These are phyloP conservation scores for Mycena maculata DNA, from an alignment of 768 basidiomycete species.

Conservation along the genomic window DNA sequence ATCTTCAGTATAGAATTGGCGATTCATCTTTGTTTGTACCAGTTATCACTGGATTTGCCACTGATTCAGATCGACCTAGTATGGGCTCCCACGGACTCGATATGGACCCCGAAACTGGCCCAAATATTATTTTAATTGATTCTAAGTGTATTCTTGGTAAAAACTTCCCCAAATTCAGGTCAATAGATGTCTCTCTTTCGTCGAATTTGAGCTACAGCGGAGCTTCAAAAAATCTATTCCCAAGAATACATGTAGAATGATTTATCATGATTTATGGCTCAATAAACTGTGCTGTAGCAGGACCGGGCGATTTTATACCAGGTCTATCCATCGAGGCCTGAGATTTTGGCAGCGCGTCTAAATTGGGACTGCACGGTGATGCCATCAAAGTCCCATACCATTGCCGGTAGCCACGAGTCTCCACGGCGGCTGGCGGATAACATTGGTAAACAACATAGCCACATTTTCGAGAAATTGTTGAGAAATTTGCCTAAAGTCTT, in stretches of 20 bases:
- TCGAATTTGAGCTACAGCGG: neutral
- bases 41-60: neutral
- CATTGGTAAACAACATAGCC: neutral
- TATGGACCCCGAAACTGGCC: neutral
- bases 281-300: neutral
- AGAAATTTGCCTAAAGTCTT: neutral
- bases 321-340: neutral
- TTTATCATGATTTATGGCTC: neutral
- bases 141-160: neutral
- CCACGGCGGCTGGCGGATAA: neutral
- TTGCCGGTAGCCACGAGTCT: neutral
- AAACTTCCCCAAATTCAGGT: neutral
- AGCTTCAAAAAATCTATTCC: neutral
- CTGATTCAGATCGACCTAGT: no score
- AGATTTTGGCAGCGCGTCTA: neutral
- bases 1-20: neutral
- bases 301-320: neutral
- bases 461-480: no score
- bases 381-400: neutral
- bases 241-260: slow-evolving; percentile 7
- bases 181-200: neutral
- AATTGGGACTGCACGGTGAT: neutral
- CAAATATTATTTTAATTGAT: slow-evolving; percentile 2
- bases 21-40: neutral
- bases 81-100: neutral